These are phyloP conservation scores for Candida sanyaensis DNA, from an alignment of 1,139 yeast genomes.

Conservation along the genomic window DNA sequence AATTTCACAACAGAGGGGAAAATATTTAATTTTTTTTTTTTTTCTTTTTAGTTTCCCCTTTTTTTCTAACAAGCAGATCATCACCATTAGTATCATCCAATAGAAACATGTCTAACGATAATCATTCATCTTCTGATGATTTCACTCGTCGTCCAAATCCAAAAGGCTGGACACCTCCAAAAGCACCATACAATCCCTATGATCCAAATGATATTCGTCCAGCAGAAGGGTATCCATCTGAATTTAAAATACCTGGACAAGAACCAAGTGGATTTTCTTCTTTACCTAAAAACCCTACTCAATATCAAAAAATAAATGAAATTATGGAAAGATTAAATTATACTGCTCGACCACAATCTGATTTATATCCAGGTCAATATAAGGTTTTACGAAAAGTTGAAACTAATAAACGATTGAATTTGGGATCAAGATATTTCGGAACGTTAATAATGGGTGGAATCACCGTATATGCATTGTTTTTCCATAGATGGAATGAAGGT, in stretches of 20 bases:
- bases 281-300: constrained; percentile 69
- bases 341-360: constrained; percentile 77
- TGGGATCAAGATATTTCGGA: constrained; percentile 56
- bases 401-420: constrained; percentile 54
- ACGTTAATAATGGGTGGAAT: constrained; percentile 47
- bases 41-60: no score
- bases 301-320: constrained; percentile 68
- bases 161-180: constrained; percentile 79
- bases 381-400: constrained; percentile 68
- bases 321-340: constrained; percentile 74
- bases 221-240: constrained; percentile 84
- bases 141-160: constrained; percentile 69
- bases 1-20: constrained; percentile 13
- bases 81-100: neutral
- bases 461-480: constrained; percentile 62
- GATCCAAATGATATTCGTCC: constrained; percentile 80
- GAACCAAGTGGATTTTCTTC: constrained; percentile 57
- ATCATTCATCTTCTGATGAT: constrained; percentile 8
- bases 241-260: constrained; percentile 59
- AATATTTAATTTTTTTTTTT: no score
- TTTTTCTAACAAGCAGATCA: neutral
- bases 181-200: constrained; percentile 83
- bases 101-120: neutral
- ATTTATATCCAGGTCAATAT: constrained; percentile 76
- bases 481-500: constrained; percentile 85